A percentile compares a stretch with the other conserved stretches of the same genome.
These are phyloP conservation scores for Xylaria flabelliformis DNA, from an alignment of 495 filamentous ascomycete genomes.

Conservation along the genomic window DNA sequence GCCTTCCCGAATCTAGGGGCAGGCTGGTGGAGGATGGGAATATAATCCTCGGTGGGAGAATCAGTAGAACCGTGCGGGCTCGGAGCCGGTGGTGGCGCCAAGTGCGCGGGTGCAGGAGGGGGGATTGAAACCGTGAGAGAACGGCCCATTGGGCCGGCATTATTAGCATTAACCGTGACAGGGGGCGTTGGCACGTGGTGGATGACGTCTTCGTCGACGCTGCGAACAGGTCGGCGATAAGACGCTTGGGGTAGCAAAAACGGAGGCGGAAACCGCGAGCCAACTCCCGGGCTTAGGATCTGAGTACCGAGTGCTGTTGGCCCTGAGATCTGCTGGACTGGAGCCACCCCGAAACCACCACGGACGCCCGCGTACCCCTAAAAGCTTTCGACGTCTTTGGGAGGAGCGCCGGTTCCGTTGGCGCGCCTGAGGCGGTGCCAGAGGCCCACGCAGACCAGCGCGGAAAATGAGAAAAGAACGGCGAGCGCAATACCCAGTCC, in stretches of 20 bases:
- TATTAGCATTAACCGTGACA: conserved; percentile 23
- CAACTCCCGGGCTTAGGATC: conserved; percentile 30
- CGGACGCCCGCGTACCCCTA: conserved; percentile 54
- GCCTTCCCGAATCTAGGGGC: conserved; percentile 8
- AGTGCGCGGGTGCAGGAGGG: conserved; percentile 20
- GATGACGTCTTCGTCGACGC: conserved; percentile 19
- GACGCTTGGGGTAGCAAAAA: conserved; percentile 32
- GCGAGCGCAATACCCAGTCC: conserved; percentile 84
- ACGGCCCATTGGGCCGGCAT: conserved; percentile 26
- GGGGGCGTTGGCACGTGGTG: conserved; percentile 32
- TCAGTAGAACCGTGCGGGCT: conserved; percentile 16
- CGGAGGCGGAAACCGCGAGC: conserved; percentile 31
- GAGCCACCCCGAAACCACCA: conserved; percentile 29
- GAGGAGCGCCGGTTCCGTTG: conserved; percentile 20
- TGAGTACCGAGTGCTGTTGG: conserved; percentile 39
- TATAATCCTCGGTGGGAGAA: conserved; percentile 35
- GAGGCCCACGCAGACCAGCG: conserved; percentile 61
- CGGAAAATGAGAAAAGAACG: conserved; percentile 74
- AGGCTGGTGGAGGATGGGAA: conserved; percentile 34
- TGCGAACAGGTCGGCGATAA: conserved; percentile 34
- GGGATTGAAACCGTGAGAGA: conserved; percentile 24
- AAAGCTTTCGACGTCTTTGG: conserved; percentile 47
- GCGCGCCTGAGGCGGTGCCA: conserved; percentile 53
- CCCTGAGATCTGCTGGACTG: conserved; percentile 33
- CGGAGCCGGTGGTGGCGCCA: neutral